Base-by-base conservation (phyloP, 2,329 filamentous ascomycete genomes). In the Cladosporium sp. region DNA sequence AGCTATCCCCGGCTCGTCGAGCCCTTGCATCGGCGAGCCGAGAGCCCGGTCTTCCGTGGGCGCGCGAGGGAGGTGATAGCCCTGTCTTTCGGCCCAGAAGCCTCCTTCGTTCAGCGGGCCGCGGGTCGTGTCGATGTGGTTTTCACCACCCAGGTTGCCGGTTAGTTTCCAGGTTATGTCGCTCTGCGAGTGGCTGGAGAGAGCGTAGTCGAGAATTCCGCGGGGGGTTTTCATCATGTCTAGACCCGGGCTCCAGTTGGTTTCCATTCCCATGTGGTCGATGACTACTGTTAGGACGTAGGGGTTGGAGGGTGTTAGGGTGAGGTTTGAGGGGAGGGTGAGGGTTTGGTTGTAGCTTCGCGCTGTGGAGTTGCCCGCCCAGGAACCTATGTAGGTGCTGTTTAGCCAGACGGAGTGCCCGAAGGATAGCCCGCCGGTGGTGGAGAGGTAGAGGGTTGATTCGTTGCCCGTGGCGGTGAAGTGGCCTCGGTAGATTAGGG, bases 231-330 rank as follows among this genome's bases (percentile, higher is more conserved):
- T 86, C 75, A 84, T 85, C 7, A 69, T 63, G 22, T 85, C 80
- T 2, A 63, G 58, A 1, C 82, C 83, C 29, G 83, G 77, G 2
- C 43, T 33, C 72, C 78, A 81, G 64, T 85, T 81, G 56, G 85
- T 80, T 52, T 88, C 78, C 0, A 88, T 71, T 0, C 86, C 86
- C 70, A 83, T 87, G 64, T 84, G 84, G 64, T 91, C 87, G 12
- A 91, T 72, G 0, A 90, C 67, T 1, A 91, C 71, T 0, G 86
- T 90, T 55, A 91, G 63, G 9, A 84, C 73, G 60, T 87, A 82
- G 0, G 65, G 57, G 16, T 73, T 70, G 3, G 78, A 81, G 0
- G 71, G 62, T 0, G 62, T 58, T 2, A 87, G 70, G 5, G 70
- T 67, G 0, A 82, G 72, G 16, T 11, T 4, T 22, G 45, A 32